Evolutionary conservation across 2,329 filamentous ascomycete species (phyloP).

Genomic region (Cordyceps tenuipes): DNA sequence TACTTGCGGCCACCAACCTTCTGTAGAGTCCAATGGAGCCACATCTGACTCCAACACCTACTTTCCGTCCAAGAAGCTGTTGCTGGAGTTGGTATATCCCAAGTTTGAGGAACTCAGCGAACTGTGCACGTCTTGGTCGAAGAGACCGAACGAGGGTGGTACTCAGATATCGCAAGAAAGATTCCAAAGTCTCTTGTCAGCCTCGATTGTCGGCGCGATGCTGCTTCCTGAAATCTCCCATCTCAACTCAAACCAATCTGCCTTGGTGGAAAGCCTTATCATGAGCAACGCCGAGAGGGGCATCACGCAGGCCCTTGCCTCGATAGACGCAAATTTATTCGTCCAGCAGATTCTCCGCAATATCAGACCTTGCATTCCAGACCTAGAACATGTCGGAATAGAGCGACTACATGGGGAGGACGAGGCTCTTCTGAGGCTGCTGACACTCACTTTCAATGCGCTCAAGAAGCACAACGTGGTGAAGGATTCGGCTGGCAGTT

Average conservation of each 20-base stretch:
- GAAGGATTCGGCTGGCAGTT: constrained; percentile 27
- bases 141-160: constrained; percentile 35
- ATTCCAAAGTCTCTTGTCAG: constrained; percentile 43
- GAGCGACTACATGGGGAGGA: constrained; percentile 30
- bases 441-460: constrained; percentile 31
- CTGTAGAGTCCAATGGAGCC: constrained; percentile 13
- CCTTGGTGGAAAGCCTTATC: constrained; percentile 38
- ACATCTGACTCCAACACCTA: constrained; percentile 25
- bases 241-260: constrained; percentile 39
- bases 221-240: constrained; percentile 40
- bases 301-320: constrained; percentile 31
- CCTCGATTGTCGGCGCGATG: constrained; percentile 36
- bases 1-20: constrained; percentile 8
- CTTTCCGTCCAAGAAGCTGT: constrained; percentile 39
- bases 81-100: constrained; percentile 45
- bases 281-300: constrained; percentile 33
- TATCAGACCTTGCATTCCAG: constrained; percentile 39
- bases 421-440: constrained; percentile 33
- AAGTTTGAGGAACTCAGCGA: constrained; percentile 42
- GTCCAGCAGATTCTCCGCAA: constrained; percentile 38
- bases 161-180: constrained; percentile 43
- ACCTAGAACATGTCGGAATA: constrained; percentile 30
- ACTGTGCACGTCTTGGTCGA: constrained; percentile 40
- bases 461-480: constrained; percentile 24
- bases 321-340: constrained; percentile 38